These are phyloP conservation scores for Cornus florida DNA, from an alignment of 148 eudicot genomes.

Conservation along the genomic window DNA sequence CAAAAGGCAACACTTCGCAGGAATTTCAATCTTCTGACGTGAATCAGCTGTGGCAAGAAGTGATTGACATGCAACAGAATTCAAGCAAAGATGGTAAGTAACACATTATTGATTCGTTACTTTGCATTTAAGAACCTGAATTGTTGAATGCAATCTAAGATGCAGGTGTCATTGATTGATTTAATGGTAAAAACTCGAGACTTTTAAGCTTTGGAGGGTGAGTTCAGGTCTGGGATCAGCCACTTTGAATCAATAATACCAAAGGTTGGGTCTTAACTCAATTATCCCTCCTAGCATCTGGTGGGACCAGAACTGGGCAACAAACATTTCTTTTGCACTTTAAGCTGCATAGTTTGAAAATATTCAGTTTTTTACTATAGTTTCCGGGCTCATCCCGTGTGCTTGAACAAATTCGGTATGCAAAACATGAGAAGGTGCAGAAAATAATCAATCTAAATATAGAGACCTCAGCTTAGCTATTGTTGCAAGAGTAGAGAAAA, in stretches of 20 bases:
- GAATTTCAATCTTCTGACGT: constrained; percentile 43
- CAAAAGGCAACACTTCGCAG: constrained; percentile 21
- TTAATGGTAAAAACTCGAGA: no score
- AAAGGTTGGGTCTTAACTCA: no score
- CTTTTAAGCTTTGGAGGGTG: not conserved
- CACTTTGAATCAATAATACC: no score
- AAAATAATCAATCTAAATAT: not conserved
- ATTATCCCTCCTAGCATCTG: no score
- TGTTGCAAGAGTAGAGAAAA: not conserved
- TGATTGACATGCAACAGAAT: constrained; percentile 28
- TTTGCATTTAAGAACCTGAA: not conserved
- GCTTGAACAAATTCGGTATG: not conserved
- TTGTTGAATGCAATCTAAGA: not conserved
- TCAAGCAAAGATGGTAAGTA: constrained; percentile 37
- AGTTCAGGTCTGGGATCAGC: no score
- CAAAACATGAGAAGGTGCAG: not conserved
- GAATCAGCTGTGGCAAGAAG: constrained; percentile 40
- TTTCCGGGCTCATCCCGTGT: not conserved
- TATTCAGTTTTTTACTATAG: not conserved
- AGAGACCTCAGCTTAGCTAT: not conserved
- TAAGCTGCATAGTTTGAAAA: not conserved
- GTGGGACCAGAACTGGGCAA: no score
- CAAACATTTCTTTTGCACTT: not conserved
- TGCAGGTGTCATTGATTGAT: not conserved
- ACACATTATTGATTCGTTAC: not conserved